phyloP scores from a whole-genome alignment of 106 monocot genomes.

The Apostasia ramifera region DNA sequence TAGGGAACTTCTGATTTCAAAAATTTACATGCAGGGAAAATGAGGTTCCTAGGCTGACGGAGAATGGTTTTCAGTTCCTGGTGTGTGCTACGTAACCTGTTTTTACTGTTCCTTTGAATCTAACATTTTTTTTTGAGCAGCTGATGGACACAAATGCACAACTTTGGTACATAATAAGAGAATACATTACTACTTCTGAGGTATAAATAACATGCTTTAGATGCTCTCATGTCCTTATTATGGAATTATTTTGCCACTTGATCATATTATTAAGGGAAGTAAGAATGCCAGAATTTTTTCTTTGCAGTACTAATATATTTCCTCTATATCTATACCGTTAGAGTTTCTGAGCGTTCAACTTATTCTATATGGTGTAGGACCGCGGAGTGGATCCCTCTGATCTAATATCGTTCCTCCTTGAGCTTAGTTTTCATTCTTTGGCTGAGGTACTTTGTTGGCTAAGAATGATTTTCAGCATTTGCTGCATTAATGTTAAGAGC shows the following conservation, averaged over 20 bases:
- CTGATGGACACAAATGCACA: constrained; percentile 99
- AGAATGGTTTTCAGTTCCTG: constrained; percentile 98
- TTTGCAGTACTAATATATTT: background rate
- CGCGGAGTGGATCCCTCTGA: constrained; percentile 90
- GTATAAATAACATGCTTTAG: constrained; percentile 23
- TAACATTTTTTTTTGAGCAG: constrained; percentile 37
- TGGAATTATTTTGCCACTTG: background rate
- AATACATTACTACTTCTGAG: constrained; percentile 94
- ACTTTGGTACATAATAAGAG: constrained; percentile 95
- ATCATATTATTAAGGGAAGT: background rate
- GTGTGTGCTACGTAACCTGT: constrained; percentile 28
- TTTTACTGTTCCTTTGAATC: background rate
- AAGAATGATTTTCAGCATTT: background rate
- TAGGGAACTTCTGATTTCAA: background rate
- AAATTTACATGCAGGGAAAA: constrained; percentile 59
- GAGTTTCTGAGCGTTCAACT: constrained; percentile 1
- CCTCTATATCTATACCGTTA: background rate
- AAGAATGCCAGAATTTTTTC: background rate
- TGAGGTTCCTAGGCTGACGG: constrained; percentile 81
- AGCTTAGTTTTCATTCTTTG: constrained; percentile 88
- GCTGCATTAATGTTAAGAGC: background rate
- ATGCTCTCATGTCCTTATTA: background rate
- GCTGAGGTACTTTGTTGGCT: constrained; percentile 55
- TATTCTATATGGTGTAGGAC: constrained; percentile 52
- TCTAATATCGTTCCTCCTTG: constrained; percentile 93